Conservation (phyloP, 2,329 filamentous ascomycete genomes). For the Exophiala calicioides region DNA sequence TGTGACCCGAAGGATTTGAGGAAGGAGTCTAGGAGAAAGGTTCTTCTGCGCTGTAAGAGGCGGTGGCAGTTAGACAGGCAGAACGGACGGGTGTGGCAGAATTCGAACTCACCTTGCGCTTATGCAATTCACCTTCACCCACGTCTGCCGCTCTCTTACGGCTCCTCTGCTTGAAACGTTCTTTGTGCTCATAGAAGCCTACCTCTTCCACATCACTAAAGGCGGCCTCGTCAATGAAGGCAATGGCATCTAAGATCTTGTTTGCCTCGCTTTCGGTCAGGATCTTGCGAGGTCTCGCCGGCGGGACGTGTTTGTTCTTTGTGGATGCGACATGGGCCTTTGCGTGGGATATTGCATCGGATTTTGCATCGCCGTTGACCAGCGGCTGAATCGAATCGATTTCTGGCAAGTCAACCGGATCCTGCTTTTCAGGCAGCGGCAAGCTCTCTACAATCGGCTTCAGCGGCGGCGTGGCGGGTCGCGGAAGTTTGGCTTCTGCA, state of each 20-base stretch:
- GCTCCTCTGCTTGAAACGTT: constrained; percentile 55
- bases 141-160: constrained; percentile 71
- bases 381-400: constrained; percentile 25
- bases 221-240: constrained; percentile 58
- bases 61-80: constrained; percentile 14
- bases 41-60: constrained; percentile 56
- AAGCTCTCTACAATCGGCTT: constrained; percentile 25
- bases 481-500: constrained; percentile 26
- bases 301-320: constrained; percentile 58
- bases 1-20: constrained; percentile 65
- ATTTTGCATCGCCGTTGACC: constrained; percentile 21
- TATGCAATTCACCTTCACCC: constrained; percentile 61
- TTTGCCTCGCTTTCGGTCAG: constrained; percentile 63
- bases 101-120: constrained; percentile 58
- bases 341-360: no score
- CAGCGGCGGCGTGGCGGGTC: constrained; percentile 32
- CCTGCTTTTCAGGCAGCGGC: constrained; percentile 4
- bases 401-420: constrained; percentile 31
- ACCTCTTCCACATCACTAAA: constrained; percentile 59
- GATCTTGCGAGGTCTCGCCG: constrained; percentile 57
- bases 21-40: constrained; percentile 57
- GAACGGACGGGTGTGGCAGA: constrained; percentile 2
- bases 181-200: constrained; percentile 53
- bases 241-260: constrained; percentile 68
- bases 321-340: constrained; percentile 45